Conservation (phyloP, 345 rosid species). For the Arabidopsis suecica region DNA sequence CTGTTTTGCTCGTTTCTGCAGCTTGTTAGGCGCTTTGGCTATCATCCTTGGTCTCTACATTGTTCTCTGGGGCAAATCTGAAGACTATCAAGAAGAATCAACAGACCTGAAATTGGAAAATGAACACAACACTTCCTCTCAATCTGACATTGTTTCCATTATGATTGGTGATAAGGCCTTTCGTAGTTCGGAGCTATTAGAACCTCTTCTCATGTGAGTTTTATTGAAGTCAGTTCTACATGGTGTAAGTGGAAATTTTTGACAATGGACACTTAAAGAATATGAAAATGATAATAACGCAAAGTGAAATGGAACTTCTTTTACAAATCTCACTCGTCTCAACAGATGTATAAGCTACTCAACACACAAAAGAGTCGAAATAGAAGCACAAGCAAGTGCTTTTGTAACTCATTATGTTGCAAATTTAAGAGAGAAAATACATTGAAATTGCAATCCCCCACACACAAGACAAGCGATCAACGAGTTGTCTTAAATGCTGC, state of each 20-base stretch:
- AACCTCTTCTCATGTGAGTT: slow-evolving; percentile 42
- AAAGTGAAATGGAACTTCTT: slow-evolving; percentile 14
- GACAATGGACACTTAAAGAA: not conserved
- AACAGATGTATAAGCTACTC: slow-evolving; percentile 13
- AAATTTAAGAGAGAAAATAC: slow-evolving; percentile 1
- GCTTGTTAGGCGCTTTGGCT: slow-evolving; percentile 60
- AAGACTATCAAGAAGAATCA: slow-evolving; percentile 49
- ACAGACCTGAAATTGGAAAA: slow-evolving; percentile 39
- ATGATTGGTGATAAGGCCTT: slow-evolving; percentile 36
- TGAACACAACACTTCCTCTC: slow-evolving; percentile 18
- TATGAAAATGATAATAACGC: not conserved
- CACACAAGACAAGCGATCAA: slow-evolving; percentile 31
- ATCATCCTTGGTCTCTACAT: slow-evolving; percentile 54
- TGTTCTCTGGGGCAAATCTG: slow-evolving; percentile 72
- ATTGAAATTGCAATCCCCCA: slow-evolving; percentile 30
- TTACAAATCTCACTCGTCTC: slow-evolving; percentile 28
- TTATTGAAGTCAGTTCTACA: not conserved
- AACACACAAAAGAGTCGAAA: slow-evolving; percentile 25
- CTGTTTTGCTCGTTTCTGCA: slow-evolving; percentile 25
- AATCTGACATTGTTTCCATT: slow-evolving; percentile 42
- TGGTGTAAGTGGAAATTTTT: not conserved
- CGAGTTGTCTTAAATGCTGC: slow-evolving; percentile 18
- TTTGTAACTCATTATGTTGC: slow-evolving; percentile 31
- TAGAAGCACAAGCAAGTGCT: slow-evolving; percentile 32
- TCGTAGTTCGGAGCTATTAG: slow-evolving; percentile 40